Base-by-base conservation (phyloP, 441 rosid genomes). In the Populus hybrid region DNA sequence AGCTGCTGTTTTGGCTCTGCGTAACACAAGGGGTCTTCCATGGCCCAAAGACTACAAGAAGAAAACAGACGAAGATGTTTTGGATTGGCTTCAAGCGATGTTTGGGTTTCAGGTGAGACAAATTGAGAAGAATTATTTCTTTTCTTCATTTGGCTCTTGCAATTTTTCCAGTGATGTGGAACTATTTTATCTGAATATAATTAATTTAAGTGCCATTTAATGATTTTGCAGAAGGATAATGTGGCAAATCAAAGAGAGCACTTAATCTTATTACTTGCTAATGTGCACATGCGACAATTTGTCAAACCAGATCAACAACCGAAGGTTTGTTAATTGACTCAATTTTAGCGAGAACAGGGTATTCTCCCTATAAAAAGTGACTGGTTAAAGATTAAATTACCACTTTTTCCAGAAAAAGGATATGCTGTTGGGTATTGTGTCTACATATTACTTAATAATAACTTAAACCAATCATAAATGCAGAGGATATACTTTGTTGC, bases 221-320 rank as follows among this genome's bases (percentile, higher is more conserved):
- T 77, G 30, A 64, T 42, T 69, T 71, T 86, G 80, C 97, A 97
- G 99, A 97, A 93, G 85, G 99, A 89, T 77, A 97, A 88, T 74
- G 99, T 97, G 86, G 97, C 32, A 30, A 30, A 30, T 30, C 32
- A 30, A 30, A 30, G 32, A 30, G 32, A 30, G 32, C 32, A 30
- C 82, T 84, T 97, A 82, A 95, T 97, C 81, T 84, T 97, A 69
- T 83, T 97, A 83, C 94, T 97, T 78, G 99, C 99, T 73, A 97
- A 97, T 83, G 99, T 95, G 78, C 98, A 95, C 84, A 97, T 92
- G 80, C 88, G 99, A 26, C 97, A 88, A 76, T 92, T 94, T 88
- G 97, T 98, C 28, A 95, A 97, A 88, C 95, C 96, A 73, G 98
- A 97, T 85, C 98, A 91, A 83, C 99, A 92, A 76, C 98, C 99